phyloP scores from a whole-genome alignment of 176 grass and related monocot genomes.

The Avena insularis region DNA sequence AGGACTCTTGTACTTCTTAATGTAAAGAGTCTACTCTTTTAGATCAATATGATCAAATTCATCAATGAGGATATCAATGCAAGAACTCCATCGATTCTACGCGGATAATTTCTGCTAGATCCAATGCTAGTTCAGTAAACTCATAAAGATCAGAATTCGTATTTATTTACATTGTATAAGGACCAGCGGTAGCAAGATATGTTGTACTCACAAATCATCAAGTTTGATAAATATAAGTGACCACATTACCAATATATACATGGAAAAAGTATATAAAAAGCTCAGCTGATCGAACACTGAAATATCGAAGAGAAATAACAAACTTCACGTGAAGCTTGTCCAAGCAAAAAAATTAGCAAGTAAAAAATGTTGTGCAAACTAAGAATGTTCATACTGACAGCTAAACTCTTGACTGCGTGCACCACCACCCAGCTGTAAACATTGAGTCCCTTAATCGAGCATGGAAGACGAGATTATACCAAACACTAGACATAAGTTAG shows the following conservation, averaged over 20 bases:
- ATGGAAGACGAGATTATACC: not conserved
- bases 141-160: not conserved
- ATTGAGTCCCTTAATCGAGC: not conserved
- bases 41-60: not conserved
- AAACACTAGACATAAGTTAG: too few species aligned
- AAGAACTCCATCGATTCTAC: not conserved
- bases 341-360: not conserved
- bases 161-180: not conserved
- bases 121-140: not conserved
- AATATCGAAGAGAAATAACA: not conserved
- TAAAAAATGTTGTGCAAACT: not conserved
- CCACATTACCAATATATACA: not conserved
- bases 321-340: not conserved
- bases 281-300: too few species aligned
- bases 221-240: too few species aligned
- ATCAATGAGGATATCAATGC: too few species aligned
- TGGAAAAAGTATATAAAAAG: too few species aligned
- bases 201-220: not conserved
- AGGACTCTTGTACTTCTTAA: not conserved
- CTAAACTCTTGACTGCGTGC: not conserved
- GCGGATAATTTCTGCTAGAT: not conserved
- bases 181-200: not conserved
- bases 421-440: not conserved
- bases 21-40: not conserved
- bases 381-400: not conserved